These are phyloP conservation scores for Aureobasidium sp. DNA, from an alignment of 2,329 filamentous ascomycete genomes.

Conservation along the genomic window DNA sequence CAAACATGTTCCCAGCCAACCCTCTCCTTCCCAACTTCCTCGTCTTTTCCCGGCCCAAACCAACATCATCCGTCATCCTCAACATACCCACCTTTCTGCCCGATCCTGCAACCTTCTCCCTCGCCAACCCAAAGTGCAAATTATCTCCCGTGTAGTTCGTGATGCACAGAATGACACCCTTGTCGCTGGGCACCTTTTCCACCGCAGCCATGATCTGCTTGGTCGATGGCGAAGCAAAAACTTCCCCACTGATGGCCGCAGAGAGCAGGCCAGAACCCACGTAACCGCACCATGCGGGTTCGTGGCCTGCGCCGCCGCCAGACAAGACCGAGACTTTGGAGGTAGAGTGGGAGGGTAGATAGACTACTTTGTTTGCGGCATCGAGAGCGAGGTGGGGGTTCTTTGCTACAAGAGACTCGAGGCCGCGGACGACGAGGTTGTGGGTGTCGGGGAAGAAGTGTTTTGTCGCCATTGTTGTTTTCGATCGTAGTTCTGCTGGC, in stretches of 20 bases:
- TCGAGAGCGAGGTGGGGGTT: conserved; percentile 40
- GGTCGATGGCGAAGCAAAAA: conserved; percentile 41
- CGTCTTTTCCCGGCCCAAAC: conserved; percentile 41
- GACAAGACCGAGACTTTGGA: conserved; percentile 39
- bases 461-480: conserved; percentile 42
- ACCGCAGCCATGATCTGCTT: conserved; percentile 45
- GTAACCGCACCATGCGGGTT: conserved; percentile 42
- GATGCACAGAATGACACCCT: conserved; percentile 41
- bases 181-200: conserved; percentile 36
- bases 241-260: conserved; percentile 41
- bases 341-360: conserved; percentile 36
- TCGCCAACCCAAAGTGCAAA: conserved; percentile 42
- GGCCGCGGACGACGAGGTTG: conserved; percentile 42
- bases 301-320: conserved; percentile 41
- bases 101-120: conserved; percentile 38
- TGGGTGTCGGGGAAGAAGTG: conserved; percentile 46
- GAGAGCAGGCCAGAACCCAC: conserved; percentile 42
- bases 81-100: conserved; percentile 40
- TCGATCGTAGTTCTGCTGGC: too few relatives aligned
- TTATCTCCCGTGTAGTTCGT: conserved; percentile 45
- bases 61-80: conserved; percentile 43
- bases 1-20: conserved; percentile 43
- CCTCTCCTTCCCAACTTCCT: conserved; percentile 42
- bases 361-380: conserved; percentile 40
- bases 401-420: conserved; percentile 39